Evolutionary conservation across 2,329 filamentous ascomycete species (phyloP).

Genomic region (Ophiostoma australiae): DNA sequence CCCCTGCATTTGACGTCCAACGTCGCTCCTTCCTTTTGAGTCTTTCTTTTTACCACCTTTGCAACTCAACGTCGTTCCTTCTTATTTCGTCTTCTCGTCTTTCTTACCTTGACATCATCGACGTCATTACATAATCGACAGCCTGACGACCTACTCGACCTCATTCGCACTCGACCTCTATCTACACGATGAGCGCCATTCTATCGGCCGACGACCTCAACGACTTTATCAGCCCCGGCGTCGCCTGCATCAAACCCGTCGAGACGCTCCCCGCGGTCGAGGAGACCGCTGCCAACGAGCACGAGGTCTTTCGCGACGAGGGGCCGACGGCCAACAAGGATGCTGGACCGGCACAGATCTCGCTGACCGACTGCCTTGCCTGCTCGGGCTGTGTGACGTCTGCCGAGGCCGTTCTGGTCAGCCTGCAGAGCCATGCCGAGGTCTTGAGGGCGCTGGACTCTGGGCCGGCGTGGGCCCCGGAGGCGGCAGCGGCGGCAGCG

Average conservation of each 20-base stretch:
- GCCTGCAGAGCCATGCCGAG: conserved; percentile 87
- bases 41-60: background rate
- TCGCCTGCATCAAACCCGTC: conserved; percentile 96
- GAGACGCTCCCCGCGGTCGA: conserved; percentile 74
- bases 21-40: background rate
- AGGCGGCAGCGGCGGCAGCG: background rate
- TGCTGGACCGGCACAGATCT: conserved; percentile 78
- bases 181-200: conserved; percentile 79
- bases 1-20: background rate
- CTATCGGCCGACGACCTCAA: conserved; percentile 95
- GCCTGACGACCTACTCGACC: background rate
- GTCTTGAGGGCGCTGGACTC: conserved; percentile 77
- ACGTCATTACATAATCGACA: conserved; percentile 4
- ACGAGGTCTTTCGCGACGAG: conserved; percentile 93
- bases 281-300: conserved; percentile 43
- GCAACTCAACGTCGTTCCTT: background rate
- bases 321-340: conserved; percentile 46
- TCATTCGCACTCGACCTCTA: background rate
- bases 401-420: conserved; percentile 94
- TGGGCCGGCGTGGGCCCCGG: conserved; percentile 42
- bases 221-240: conserved; percentile 96
- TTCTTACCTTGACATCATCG: background rate
- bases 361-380: conserved; percentile 91
- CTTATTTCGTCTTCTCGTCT: background rate
- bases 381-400: conserved; percentile 98